These are phyloP conservation scores for Lipomyces mesembrius DNA, from an alignment of 805 yeast species.

Conservation along the genomic window DNA sequence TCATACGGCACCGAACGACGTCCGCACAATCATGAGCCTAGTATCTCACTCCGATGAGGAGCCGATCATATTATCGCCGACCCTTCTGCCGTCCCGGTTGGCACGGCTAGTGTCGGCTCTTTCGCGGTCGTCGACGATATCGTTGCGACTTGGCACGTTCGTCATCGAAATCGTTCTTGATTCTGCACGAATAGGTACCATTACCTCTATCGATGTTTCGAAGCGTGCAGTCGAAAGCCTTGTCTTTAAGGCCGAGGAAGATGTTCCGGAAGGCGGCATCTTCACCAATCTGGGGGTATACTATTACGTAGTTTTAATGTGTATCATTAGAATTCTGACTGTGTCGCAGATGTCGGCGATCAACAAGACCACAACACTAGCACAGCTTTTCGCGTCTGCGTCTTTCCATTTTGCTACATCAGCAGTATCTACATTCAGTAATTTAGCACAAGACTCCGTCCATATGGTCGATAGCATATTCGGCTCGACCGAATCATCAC, in stretches of 20 bases:
- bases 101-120: conserved; percentile 42
- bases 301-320: neutral
- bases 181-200: conserved; percentile 39
- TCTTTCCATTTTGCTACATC: conserved; percentile 42
- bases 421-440: conserved; percentile 37
- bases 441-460: conserved; percentile 42
- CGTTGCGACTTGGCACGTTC: conserved; percentile 42
- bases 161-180: conserved; percentile 41
- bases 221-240: conserved; percentile 42
- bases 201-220: conserved; percentile 42
- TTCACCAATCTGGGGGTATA: conserved; percentile 40
- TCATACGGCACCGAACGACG: neutral
- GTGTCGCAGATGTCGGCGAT: conserved; percentile 28
- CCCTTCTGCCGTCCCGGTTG: conserved; percentile 40
- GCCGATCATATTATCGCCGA: conserved; percentile 22
- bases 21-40: neutral
- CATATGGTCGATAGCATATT: conserved; percentile 43
- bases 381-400: conserved; percentile 42
- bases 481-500: conserved; percentile 45
- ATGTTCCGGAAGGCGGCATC: conserved; percentile 40
- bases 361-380: conserved; percentile 40
- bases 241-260: conserved; percentile 42
- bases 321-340: neutral
- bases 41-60: conserved; percentile 2
- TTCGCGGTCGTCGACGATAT: conserved; percentile 41